phyloP scores from a whole-genome alignment of 148 eudicot species.

The Oxyria digyna region DNA sequence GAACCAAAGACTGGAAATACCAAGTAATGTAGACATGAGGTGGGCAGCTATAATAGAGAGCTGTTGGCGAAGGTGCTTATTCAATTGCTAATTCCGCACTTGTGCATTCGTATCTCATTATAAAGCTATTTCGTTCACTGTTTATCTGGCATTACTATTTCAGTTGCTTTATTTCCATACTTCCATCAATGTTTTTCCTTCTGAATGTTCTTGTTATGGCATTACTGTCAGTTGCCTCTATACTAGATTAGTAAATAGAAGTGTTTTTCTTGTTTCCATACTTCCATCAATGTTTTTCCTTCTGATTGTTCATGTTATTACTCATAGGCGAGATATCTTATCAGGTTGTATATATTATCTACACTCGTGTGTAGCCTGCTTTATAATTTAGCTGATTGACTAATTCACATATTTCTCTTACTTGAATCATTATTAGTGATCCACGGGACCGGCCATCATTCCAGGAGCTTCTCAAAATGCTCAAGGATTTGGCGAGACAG shows the following conservation, averaged over 20 bases:
- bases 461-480: conserved; percentile 70
- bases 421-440: conserved; percentile 21
- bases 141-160: too few relatives aligned
- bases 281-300: not conserved
- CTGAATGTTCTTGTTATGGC: too few relatives aligned
- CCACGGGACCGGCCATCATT: conserved; percentile 69
- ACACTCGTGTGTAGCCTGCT: not conserved
- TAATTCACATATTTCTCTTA: not conserved
- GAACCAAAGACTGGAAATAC: conserved; percentile 78
- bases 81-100: not conserved
- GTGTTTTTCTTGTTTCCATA: not conserved
- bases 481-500: conserved; percentile 64
- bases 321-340: not conserved
- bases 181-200: too few relatives aligned
- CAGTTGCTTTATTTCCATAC: too few relatives aligned
- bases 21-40: conserved; percentile 57
- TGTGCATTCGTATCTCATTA: not conserved
- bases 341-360: not conserved
- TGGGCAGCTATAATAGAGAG: conserved; percentile 75
- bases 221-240: not conserved
- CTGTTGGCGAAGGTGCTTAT: conserved; percentile 65
- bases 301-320: not conserved
- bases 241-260: too few relatives aligned
- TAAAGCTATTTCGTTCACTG: too few relatives aligned
- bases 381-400: not conserved